These are phyloP conservation scores for Singerocomus inundabilis DNA, from an alignment of 1,284 basidiomycete species.

Conservation along the genomic window DNA sequence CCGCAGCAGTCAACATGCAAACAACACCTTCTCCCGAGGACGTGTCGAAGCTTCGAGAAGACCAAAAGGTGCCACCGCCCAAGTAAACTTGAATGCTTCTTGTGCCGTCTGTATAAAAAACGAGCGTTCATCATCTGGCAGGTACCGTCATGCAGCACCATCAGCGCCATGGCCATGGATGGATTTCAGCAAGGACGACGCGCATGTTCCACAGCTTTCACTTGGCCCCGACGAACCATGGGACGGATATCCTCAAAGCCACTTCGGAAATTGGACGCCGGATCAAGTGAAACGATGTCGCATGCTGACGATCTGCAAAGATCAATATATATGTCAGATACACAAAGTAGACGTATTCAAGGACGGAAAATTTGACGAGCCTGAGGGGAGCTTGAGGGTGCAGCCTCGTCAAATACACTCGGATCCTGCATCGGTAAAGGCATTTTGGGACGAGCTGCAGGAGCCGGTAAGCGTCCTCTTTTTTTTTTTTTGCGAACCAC, in stretches of 20 bases:
- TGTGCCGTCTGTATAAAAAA: too few species aligned
- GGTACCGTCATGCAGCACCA: slow-evolving; percentile 37
- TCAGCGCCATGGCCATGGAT: slow-evolving; percentile 41
- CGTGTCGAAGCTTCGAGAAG: slow-evolving; percentile 9
- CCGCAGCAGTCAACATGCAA: slow-evolving; percentile 1
- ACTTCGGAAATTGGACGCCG: slow-evolving; percentile 52
- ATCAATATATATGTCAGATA: slow-evolving; percentile 34
- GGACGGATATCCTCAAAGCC: slow-evolving; percentile 44
- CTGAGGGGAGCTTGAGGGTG: neutral
- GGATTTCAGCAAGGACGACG: slow-evolving; percentile 28
- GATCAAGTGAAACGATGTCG: slow-evolving; percentile 42
- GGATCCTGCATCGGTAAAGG: neutral
- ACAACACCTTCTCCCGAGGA: slow-evolving; percentile 8
- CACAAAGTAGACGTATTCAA: slow-evolving; percentile 43
- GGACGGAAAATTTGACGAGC: slow-evolving; percentile 32
- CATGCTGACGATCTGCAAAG: slow-evolving; percentile 31
- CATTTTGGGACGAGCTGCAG: slow-evolving; percentile 23
- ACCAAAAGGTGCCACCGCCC: slow-evolving; percentile 20
- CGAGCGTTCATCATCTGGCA: slow-evolving; percentile 4
- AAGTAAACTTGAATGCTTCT: slow-evolving; percentile 13
- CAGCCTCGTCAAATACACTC: slow-evolving; percentile 8
- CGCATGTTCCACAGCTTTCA: slow-evolving; percentile 12
- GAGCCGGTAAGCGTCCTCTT: slow-evolving; percentile 15
- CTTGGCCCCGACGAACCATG: slow-evolving; percentile 18
- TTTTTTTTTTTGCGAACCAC: too few species aligned